These are phyloP conservation scores for Boechera divaricarpa DNA, from an alignment of 345 rosid species.

Conservation along the genomic window DNA sequence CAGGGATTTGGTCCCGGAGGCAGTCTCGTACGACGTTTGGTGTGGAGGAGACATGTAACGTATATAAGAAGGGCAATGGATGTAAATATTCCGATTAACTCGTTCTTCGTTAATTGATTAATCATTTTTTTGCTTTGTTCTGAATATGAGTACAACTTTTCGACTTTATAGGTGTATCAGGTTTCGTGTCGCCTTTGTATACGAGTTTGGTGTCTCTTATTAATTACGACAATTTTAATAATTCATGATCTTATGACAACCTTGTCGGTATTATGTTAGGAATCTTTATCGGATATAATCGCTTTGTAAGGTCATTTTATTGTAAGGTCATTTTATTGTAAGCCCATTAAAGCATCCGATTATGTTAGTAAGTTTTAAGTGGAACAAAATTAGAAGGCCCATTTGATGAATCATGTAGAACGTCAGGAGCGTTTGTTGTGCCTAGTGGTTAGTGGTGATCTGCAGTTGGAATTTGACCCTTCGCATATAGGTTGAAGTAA, in stretches of 20 bases:
- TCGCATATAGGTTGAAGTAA: not conserved
- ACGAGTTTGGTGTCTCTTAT: not conserved
- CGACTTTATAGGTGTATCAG: slow-evolving; percentile 12
- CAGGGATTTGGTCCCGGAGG: slow-evolving; percentile 77
- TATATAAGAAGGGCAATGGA: slow-evolving; percentile 48
- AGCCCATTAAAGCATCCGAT: slow-evolving; percentile 8
- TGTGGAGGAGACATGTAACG: slow-evolving; percentile 49
- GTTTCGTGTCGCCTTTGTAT: not conserved
- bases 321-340: not conserved
- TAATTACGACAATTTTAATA: not conserved
- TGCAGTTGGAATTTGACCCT: not conserved
- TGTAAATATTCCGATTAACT: slow-evolving; percentile 28
- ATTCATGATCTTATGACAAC: not conserved
- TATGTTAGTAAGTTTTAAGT: not conserved
- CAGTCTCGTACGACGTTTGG: slow-evolving; percentile 49
- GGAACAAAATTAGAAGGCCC: slow-evolving; percentile 1
- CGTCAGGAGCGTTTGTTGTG: not conserved
- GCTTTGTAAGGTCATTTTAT: not conserved
- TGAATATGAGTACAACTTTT: not conserved
- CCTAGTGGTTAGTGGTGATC: not conserved
- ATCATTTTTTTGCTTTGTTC: slow-evolving; percentile 7
- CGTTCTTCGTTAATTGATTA: slow-evolving; percentile 7
- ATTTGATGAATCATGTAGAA: not conserved
- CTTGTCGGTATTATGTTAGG: slow-evolving; percentile 36
- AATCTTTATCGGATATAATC: slow-evolving; percentile 38